Evolutionary conservation across 371 early-diverging fungal species (phyloP).

Genomic region (Aphelidium insulamus): DNA sequence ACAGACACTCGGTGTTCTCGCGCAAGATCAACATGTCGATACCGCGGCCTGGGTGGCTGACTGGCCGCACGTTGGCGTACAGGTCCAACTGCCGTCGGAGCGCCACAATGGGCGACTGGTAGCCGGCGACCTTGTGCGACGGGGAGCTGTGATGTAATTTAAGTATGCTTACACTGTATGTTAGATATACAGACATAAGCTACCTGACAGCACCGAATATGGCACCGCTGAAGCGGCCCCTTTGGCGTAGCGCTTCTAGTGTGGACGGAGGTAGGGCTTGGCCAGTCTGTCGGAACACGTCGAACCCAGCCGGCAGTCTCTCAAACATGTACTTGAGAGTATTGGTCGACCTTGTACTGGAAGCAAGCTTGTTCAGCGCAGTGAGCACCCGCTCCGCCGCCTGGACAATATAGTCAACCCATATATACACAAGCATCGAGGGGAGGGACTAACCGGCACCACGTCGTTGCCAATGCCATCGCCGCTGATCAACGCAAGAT

Average conservation of each 20-base stretch:
- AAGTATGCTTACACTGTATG: background rate
- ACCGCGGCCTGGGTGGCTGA: slow-evolving; percentile 35
- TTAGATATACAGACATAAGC: background rate
- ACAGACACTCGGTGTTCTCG: slow-evolving; percentile 88
- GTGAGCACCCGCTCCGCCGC: slow-evolving; percentile 71
- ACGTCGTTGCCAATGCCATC: slow-evolving; percentile 90
- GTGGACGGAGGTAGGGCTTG: slow-evolving; percentile 70
- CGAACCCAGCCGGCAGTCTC: slow-evolving; percentile 77
- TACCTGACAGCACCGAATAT: slow-evolving; percentile 87
- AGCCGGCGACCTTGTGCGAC: slow-evolving; percentile 84
- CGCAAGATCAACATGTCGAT: slow-evolving; percentile 83
- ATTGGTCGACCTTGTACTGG: slow-evolving; percentile 5
- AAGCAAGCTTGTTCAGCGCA: slow-evolving; percentile 23
- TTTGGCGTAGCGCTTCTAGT: slow-evolving; percentile 33
- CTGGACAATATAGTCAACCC: slow-evolving; percentile 13
- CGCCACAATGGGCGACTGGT: slow-evolving; percentile 85
- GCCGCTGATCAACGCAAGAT: slow-evolving; percentile 79
- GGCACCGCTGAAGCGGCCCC: slow-evolving; percentile 68
- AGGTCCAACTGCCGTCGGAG: slow-evolving; percentile 74
- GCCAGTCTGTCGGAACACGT: slow-evolving; percentile 75
- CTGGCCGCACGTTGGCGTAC: slow-evolving; percentile 85
- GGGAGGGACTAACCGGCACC: slow-evolving; percentile 28
- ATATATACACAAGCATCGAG: background rate
- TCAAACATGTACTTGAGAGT: slow-evolving; percentile 43
- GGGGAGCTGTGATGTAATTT: slow-evolving; percentile 44